Evolutionary conservation across 2,329 filamentous ascomycete genomes (phyloP), one percentile per base, ranked within the genome.

Genomic region (Zasmidium citrigriseum): DNA sequence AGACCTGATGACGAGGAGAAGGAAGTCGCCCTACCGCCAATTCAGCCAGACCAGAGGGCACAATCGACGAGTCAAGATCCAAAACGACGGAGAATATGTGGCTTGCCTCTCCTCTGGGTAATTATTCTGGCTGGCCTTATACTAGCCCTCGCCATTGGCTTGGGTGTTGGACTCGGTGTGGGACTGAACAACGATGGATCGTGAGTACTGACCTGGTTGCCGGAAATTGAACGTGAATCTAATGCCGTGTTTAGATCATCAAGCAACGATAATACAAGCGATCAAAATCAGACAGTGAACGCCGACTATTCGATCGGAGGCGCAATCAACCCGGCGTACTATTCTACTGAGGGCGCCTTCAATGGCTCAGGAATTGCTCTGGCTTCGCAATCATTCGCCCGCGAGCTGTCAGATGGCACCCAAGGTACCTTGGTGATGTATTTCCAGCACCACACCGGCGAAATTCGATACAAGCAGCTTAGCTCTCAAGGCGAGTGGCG

Each of bases 341-440:
- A 75, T 46, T 75, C 76, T 7, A 73, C 63, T 10, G 67, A 71
- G 25, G 78, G 78, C 20, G 77, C 76, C 4, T 79, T 78, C 68
- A 80, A 80, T 57, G 78, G 78, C n/a, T 76, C 75, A 14, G 78
- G 78, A 11, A 76, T 80, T 41, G 78, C 77, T 1, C 57, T 80
- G 10, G 77, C 78, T 18, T 74, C 74, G 5, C 75, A 78, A 46
- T 78, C 75, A 0, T 78, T 77, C 66, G 73, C 63, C 4, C 51
- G 54, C 2, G 48, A 64, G 21, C 54, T 67, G 10, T 24, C 70
- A 24, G 65, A 67, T 7, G 67, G 70, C 4, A 70, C 71, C 12
- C 72, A 73, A 29, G 75, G 75, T 2, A 70, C 70, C 12, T 72
- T 79, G 5, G 75, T 75, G 1, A 67, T 79, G 44, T 80, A 78